Evolutionary conservation across 441 rosid species (phyloP), one percentile per base, ranked within the genome.

Genomic region (Erodium moschatum): DNA sequence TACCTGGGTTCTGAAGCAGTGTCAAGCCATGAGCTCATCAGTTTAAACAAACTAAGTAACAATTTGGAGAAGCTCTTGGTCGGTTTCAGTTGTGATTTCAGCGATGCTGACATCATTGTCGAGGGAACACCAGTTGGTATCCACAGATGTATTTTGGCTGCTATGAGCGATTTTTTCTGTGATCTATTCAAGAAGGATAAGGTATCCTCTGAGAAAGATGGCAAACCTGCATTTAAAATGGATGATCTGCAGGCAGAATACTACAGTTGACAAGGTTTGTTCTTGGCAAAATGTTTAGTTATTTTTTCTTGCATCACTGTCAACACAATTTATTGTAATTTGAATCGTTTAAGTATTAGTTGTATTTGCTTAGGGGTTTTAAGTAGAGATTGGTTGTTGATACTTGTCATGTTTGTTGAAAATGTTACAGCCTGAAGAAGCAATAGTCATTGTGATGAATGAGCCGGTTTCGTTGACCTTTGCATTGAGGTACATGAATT

Each of bases 391-490:
- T 54, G 61, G 61, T 16, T 62, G 54, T 70, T 81, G 44, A 48
- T 33, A 5, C 38, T 33, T 33, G 38, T 33, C 38, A 3, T 33
- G 38, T 33, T 60, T 42, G 46, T 11, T 21, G 70, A 13, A 12
- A 16, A 71, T 38, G 38, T 72, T 85, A 75, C 86, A 93, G 97
- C 98, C 98, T 2, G 98, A 93, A 70, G 96, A 91, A 64, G 92
- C 96, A 0, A 88, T 87, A 40, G 69, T 84, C 10, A 73, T 93
- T 5, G 96, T 91, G 85, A 93, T 91, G 96, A 84, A 83, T 0
- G 98, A 93, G 74, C 96, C 98, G 0, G 97, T 91, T 15, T 84
- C 98, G 0, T 79, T 93, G 78, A 88, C 98, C 29, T 93, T 93
- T 63, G 98, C 97, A 0, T 70, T 93, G 80, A 87, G 97, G 80